Conservation (phyloP, 2,329 filamentous ascomycete genomes). For the Venturiaceae sp. region DNA sequence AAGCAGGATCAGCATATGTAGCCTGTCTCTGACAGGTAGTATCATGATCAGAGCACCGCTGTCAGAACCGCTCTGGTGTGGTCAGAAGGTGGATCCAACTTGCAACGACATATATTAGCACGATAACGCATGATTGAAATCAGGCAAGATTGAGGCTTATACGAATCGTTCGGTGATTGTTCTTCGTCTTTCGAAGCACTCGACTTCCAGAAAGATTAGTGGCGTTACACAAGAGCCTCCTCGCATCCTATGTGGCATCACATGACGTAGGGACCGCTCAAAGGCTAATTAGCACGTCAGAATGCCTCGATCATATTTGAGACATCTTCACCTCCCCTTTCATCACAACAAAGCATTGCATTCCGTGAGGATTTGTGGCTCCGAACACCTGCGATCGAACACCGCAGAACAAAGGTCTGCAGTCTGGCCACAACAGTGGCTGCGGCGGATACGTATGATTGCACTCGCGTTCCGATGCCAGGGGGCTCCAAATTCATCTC, state of each 20-base stretch:
- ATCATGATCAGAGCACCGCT: background rate
- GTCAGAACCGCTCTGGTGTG: background rate
- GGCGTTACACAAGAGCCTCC: background rate
- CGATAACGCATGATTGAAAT: background rate
- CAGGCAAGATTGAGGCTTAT: background rate
- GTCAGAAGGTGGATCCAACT: background rate
- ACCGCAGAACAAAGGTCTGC: background rate
- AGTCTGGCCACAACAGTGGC: too few species aligned
- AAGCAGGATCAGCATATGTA: background rate
- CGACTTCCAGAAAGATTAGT: background rate
- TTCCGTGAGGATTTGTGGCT: background rate
- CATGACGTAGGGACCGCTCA: background rate
- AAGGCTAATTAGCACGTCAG: background rate
- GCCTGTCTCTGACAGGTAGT: background rate
- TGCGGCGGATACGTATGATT: background rate
- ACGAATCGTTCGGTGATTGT: background rate
- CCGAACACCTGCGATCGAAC: background rate
- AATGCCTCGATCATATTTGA: background rate
- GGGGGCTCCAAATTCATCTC: background rate
- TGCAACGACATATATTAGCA: background rate
- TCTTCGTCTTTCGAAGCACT: background rate
- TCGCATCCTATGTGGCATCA: background rate
- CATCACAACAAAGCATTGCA: background rate
- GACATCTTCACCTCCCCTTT: background rate
- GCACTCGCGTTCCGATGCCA: background rate